Percentiles rank a stretch among this genome's conserved stretches.
These are phyloP conservation scores for Bidens hawaiensis DNA, from an alignment of 140 eudicot species.

Conservation along the genomic window DNA sequence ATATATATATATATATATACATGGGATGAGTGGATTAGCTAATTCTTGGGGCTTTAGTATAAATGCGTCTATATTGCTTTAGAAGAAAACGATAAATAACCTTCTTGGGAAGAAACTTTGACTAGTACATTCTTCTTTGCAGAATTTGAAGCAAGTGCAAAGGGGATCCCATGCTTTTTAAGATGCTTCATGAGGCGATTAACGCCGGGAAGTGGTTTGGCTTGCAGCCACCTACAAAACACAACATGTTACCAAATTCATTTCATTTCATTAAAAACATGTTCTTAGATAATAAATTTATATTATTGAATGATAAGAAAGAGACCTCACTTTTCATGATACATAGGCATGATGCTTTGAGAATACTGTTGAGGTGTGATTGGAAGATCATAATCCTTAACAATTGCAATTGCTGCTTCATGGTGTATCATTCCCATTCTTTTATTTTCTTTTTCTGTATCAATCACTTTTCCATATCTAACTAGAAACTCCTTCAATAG, in stretches of 20 bases:
- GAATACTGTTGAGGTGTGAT: constrained; percentile 57
- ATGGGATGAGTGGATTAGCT: no score
- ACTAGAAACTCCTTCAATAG: constrained; percentile 55
- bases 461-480: constrained; percentile 64
- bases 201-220: constrained; percentile 86
- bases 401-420: constrained; percentile 49
- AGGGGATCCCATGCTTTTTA: constrained; percentile 52
- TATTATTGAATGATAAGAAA: not conserved
- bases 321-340: constrained; percentile 53
- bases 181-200: constrained; percentile 83
- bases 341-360: constrained; percentile 56
- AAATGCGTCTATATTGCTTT: no score
- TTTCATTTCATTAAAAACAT: not conserved
- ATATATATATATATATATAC: no score
- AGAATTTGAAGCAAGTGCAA: constrained; percentile 86
- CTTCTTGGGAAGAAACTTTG: constrained; percentile 65
- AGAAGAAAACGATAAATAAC: constrained; percentile 23
- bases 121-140: constrained; percentile 40
- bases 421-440: constrained; percentile 61
- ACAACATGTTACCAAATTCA: not conserved
- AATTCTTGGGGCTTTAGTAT: no score
- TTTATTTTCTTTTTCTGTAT: constrained; percentile 56
- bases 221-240: constrained; percentile 60
- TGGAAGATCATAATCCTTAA: constrained; percentile 70
- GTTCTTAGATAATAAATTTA: not conserved